Conservation (phyloP, 2,329 filamentous ascomycete genomes). For the Canariomyces notabilis region DNA sequence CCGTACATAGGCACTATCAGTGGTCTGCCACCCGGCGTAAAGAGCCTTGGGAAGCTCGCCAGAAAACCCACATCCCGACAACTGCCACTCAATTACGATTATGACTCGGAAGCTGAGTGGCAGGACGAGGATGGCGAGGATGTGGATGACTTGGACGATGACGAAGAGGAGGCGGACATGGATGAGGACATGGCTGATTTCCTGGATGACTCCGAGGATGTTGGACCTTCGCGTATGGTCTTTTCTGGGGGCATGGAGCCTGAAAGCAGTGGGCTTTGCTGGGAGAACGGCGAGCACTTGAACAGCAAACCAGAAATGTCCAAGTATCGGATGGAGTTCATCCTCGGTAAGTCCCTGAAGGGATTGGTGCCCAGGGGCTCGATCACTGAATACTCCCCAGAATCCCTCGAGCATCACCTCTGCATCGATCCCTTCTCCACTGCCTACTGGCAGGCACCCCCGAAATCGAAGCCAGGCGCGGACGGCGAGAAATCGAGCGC, state of each 20-base stretch:
- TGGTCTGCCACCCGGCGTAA: slow-evolving; percentile 45
- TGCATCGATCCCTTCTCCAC: slow-evolving; percentile 80
- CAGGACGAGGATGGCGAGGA: slow-evolving; percentile 70
- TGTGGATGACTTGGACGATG: slow-evolving; percentile 62
- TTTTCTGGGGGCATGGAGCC: slow-evolving; percentile 69
- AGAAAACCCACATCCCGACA: slow-evolving; percentile 47
- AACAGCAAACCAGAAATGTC: slow-evolving; percentile 47
- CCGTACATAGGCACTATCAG: slow-evolving; percentile 72
- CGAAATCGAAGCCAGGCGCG: slow-evolving; percentile 26
- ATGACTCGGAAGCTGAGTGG: slow-evolving; percentile 85
- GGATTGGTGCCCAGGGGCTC: neutral
- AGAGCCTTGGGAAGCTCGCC: slow-evolving; percentile 47
- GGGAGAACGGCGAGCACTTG: slow-evolving; percentile 57
- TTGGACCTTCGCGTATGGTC: slow-evolving; percentile 48
- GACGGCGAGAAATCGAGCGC: slow-evolving; percentile 21
- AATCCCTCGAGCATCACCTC: slow-evolving; percentile 43
- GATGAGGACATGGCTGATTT: slow-evolving; percentile 87
- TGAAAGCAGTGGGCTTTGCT: slow-evolving; percentile 74
- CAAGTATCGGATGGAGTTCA: slow-evolving; percentile 68
- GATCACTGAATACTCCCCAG: slow-evolving; percentile 30
- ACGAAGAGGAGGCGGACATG: slow-evolving; percentile 64
- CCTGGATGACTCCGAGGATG: slow-evolving; percentile 78
- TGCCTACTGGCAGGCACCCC: slow-evolving; percentile 68
- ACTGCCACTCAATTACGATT: slow-evolving; percentile 67
- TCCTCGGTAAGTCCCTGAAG: slow-evolving; percentile 54